Evolutionary conservation across 2,329 filamentous ascomycete genomes (phyloP).

Genomic region (Aspergillus eucalypticola): DNA sequence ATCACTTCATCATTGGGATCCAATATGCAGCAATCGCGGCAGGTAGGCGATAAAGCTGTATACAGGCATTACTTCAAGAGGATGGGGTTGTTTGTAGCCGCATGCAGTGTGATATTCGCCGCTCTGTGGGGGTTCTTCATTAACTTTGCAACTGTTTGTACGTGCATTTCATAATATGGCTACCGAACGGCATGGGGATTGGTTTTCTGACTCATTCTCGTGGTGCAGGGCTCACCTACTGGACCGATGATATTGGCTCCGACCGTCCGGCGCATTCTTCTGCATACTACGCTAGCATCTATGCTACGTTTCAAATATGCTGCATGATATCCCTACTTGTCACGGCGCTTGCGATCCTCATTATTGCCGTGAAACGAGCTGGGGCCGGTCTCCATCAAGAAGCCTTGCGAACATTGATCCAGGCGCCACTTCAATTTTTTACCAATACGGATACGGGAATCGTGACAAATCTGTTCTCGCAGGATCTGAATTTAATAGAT

Average conservation of each 20-base stretch:
- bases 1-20: not conserved
- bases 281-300: conserved; percentile 29
- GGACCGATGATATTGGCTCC: conserved; percentile 23
- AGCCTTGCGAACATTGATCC: conserved; percentile 21
- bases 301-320: conserved; percentile 29
- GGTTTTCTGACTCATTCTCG: not conserved
- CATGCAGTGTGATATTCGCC: conserved; percentile 19
- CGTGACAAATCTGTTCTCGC: conserved; percentile 51
- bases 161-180: not conserved
- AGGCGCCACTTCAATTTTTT: conserved; percentile 47
- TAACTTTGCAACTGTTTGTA: conserved; percentile 27
- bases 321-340: conserved; percentile 15
- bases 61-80: conserved; percentile 26
- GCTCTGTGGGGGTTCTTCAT: conserved; percentile 26
- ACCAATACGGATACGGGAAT: conserved; percentile 47
- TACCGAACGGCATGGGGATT: too few species aligned
- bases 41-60: conserved; percentile 33
- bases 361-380: conserved; percentile 23
- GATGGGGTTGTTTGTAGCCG: conserved; percentile 21
- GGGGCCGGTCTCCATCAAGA: conserved; percentile 26
- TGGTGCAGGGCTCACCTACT: conserved; percentile 17
- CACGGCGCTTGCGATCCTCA: conserved; percentile 9
- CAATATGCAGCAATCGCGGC: conserved; percentile 34
- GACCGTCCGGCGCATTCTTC: conserved; percentile 20
- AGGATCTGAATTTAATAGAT: conserved; percentile 52